These are phyloP conservation scores for Melanomma pulvis-pyrius DNA, from an alignment of 495 filamentous ascomycete genomes.

Conservation along the genomic window DNA sequence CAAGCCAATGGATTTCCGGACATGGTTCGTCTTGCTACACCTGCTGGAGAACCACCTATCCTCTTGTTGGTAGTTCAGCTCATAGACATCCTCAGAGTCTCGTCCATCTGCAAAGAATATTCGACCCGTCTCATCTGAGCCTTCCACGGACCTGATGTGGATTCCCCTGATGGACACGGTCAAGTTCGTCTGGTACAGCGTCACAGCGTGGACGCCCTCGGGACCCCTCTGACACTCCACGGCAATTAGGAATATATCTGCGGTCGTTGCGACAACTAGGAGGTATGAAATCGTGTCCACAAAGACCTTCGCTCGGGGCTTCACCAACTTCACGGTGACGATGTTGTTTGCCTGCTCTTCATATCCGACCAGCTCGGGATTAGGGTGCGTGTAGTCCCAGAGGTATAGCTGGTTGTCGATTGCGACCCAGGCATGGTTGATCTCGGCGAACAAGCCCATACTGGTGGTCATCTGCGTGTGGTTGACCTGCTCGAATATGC, in stretches of 20 bases:
- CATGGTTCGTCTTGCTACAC: conserved; percentile 83
- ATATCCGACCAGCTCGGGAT: conserved; percentile 86
- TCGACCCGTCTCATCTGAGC: conserved; percentile 73
- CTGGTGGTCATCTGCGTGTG: conserved; percentile 75
- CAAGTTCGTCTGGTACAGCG: conserved; percentile 85
- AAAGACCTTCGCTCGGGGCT: conserved; percentile 80
- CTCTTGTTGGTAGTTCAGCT: conserved; percentile 93
- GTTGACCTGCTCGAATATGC: conserved; percentile 88
- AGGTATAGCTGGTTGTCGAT: conserved; percentile 96
- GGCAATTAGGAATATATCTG: conserved; percentile 81
- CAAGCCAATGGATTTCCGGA: conserved; percentile 70
- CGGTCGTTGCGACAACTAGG: conserved; percentile 81
- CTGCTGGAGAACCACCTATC: conserved; percentile 91
- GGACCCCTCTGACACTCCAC: conserved; percentile 63
- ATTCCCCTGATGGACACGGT: conserved; percentile 68
- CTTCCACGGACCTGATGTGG: conserved; percentile 73
- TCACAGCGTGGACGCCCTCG: conserved; percentile 68
- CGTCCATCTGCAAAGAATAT: conserved; percentile 84
- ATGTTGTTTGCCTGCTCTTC: conserved; percentile 87
- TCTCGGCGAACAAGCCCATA: conserved; percentile 90
- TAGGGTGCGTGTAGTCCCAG: conserved; percentile 92
- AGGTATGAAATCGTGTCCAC: conserved; percentile 79
- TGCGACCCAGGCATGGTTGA: conserved; percentile 92
- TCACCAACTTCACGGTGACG: conserved; percentile 77
- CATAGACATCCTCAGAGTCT: conserved; percentile 76